Evolutionary conservation across 2,329 filamentous ascomycete species (phyloP), one percentile per base, ranked within the genome.

Genomic region (Neophaeococcomyces aloes): DNA sequence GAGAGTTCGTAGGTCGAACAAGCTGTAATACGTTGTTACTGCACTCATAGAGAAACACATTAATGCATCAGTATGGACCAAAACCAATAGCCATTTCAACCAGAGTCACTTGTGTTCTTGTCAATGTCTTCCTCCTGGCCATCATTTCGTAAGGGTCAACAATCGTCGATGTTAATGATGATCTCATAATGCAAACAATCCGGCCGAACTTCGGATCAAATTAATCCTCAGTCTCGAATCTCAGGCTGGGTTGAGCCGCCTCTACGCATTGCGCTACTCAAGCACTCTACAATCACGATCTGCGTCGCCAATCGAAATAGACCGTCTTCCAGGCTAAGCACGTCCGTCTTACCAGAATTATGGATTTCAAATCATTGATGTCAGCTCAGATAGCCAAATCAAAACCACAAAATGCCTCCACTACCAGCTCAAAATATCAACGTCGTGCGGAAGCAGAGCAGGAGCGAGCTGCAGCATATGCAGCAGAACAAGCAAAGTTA

Each of bases 361-460:
- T 98, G 91, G 88, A 98, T 65, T 98, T 98, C 69, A 87, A 87
- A 48, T 78, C 86, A 29, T 70, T 98, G 37, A 94, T 98, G 86
- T 79, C 84, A 57, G 83, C 86, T 60, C 87, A 94, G 65, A 91
- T 98, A 58, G 78, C 84, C 57, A 93, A 91, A 64, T 73, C 81
- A 54, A 86, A 86, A 63, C 66, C 74, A 43, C n/a, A n/a, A n/a
- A 53, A 65, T 32, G 53, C 65, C 32, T 54, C 66, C 41, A 46
- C 39, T 30, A n/a, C 46, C 21, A 25, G 40, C 27, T 36, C 48
- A 10, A 94, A 94, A 64, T 96, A 86, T 62, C 66, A 86, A 50
- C 87, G 86, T 56, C 86, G 87, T 53, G 80, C 83, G 53, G 89
- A 98, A 53, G 62, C 86, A 53, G 91, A 98, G 71, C 82, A 83